Conservation (phyloP, 192 early-diverging fungal species). For the Backusella australiensis region DNA sequence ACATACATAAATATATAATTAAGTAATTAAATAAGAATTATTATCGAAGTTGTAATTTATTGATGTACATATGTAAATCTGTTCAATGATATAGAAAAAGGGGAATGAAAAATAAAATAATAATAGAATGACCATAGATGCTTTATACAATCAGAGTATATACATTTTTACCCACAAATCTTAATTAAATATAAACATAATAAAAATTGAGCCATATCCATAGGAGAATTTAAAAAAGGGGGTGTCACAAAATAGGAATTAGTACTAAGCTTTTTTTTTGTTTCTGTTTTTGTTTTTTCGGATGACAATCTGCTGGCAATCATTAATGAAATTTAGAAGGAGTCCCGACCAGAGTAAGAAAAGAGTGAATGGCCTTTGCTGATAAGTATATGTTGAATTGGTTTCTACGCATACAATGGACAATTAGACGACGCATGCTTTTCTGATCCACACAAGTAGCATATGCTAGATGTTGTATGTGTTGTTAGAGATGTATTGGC, state of each 20-base stretch:
- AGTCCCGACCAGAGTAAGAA: background rate
- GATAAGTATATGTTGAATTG: background rate
- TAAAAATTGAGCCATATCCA: conserved; percentile 9
- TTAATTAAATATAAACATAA: conserved; percentile 7
- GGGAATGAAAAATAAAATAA: background rate
- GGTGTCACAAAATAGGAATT: conserved; percentile 1
- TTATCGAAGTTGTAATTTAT: background rate
- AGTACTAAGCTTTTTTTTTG: background rate
- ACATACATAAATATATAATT: background rate
- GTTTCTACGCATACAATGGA: background rate
- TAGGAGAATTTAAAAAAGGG: background rate
- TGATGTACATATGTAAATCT: background rate
- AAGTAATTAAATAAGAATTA: background rate
- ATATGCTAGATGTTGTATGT: background rate
- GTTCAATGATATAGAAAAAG: background rate
- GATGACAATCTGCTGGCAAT: background rate
- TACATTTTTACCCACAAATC: background rate
- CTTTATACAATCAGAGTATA: conserved; percentile 1
- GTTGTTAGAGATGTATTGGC: background rate
- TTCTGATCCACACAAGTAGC: background rate
- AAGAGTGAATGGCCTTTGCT: background rate
- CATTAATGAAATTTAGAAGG: background rate
- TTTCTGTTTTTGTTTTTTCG: conserved; percentile 9
- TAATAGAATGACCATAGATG: background rate
- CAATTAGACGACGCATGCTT: background rate